Conservation (phyloP, 2,329 filamentous ascomycete species). For the Botrytis hyacinthi region DNA sequence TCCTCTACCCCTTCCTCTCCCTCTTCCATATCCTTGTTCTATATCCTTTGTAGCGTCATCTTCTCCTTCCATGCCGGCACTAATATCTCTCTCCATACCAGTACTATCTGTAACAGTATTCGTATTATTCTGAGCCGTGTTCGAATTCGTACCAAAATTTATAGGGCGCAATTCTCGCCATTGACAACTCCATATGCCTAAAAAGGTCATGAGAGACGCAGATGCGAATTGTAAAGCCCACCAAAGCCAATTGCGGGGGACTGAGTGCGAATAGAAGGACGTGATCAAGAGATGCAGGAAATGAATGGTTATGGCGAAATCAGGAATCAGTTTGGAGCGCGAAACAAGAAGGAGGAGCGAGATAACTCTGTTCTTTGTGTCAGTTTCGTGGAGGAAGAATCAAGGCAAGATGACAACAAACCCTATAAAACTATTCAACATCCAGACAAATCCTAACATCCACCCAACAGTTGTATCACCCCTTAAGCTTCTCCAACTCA, state of each 20-base stretch:
- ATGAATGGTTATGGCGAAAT: constrained; percentile 90
- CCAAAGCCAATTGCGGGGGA: constrained; percentile 83
- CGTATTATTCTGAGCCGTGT: constrained; percentile 25
- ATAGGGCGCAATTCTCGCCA: constrained; percentile 89
- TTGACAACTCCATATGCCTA: constrained; percentile 88
- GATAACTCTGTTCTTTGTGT: constrained; percentile 59
- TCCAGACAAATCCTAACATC: constrained; percentile 67
- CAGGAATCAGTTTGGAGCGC: constrained; percentile 89
- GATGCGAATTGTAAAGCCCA: constrained; percentile 69
- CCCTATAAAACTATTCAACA: constrained; percentile 63
- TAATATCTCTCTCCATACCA: constrained; percentile 22
- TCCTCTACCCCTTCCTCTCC: constrained; percentile 51
- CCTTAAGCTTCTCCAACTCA: constrained; percentile 62
- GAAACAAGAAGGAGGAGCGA: constrained; percentile 80
- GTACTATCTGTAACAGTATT: constrained; percentile 25
- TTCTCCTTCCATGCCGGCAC: constrained; percentile 28
- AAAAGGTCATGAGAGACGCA: constrained; percentile 60
- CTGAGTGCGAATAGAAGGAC: constrained; percentile 70
- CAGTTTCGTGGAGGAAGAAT: constrained; percentile 8
- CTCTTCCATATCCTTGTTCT: constrained; percentile 44
- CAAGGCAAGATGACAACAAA: constrained; percentile 43
- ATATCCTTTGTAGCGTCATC: constrained; percentile 28
- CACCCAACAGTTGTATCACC: constrained; percentile 69
- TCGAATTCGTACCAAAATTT: constrained; percentile 66
- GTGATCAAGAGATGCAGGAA: constrained; percentile 76